Evolutionary conservation across 2,329 filamentous ascomycete genomes (phyloP).

Genomic region (Tolypocladium paradoxum): DNA sequence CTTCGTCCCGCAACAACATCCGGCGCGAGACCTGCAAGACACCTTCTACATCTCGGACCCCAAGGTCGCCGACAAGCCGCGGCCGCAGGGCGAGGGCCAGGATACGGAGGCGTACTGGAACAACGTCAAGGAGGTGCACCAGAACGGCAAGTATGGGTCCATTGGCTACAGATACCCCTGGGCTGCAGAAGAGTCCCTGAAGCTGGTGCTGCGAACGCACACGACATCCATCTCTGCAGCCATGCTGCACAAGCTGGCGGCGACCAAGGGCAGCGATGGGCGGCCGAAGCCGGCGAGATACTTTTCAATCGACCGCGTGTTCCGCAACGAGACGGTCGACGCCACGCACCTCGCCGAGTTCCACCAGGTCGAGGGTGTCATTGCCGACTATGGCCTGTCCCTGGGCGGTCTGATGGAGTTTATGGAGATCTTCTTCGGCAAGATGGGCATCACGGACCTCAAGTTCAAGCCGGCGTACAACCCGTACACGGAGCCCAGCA

Average conservation of each 20-base stretch:
- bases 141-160: constrained; percentile 85
- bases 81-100: constrained; percentile 39
- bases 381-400: constrained; percentile 89
- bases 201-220: constrained; percentile 84
- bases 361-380: constrained; percentile 97
- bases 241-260: constrained; percentile 82
- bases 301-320: constrained; percentile 97
- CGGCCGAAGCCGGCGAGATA: constrained; percentile 66
- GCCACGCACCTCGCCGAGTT: constrained; percentile 96
- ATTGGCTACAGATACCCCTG: constrained; percentile 96
- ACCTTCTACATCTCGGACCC: constrained; percentile 98
- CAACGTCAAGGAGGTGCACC: constrained; percentile 76
- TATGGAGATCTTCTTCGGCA: constrained; percentile 90
- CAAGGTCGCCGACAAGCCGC: constrained; percentile 58
- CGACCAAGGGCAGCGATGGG: constrained; percentile 63
- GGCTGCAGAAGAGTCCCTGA: constrained; percentile 75
- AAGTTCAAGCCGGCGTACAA: constrained; percentile 80
- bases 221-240: constrained; percentile 87
- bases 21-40: constrained; percentile 92
- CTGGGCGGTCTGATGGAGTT: constrained; percentile 86
- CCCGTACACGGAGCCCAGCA: constrained; percentile 73
- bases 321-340: constrained; percentile 95
- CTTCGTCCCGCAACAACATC: constrained; percentile 91
- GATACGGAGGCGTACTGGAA: constrained; percentile 84
- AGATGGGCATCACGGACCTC: constrained; percentile 79